Percentiles rank a stretch among this genome's conserved stretches.
These are phyloP conservation scores for Detonula confervacea DNA, from an alignment of 352 stramenopile genomes.

Conservation along the genomic window DNA sequence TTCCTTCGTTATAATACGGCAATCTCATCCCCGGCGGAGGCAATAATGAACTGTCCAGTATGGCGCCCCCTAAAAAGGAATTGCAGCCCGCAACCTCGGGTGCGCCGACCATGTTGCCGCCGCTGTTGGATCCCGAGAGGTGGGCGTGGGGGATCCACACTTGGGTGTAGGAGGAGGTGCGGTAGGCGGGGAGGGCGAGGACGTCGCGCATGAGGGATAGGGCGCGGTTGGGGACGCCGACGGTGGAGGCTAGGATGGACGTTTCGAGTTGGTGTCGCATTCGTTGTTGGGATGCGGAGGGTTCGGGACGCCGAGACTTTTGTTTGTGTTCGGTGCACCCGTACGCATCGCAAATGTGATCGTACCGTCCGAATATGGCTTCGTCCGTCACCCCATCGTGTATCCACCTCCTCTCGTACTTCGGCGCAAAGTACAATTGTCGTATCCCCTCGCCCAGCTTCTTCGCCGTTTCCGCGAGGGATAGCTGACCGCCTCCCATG, in stretches of 20 bases:
- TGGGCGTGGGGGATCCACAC: slow-evolving; percentile 83
- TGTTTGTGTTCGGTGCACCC: not conserved
- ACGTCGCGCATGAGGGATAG: slow-evolving; percentile 80
- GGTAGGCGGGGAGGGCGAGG: slow-evolving; percentile 73
- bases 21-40: slow-evolving; percentile 69
- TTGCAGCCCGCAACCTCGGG: slow-evolving; percentile 75
- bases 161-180: slow-evolving; percentile 79
- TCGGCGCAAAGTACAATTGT: slow-evolving; percentile 76
- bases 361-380: slow-evolving; percentile 35
- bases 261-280: slow-evolving; percentile 52
- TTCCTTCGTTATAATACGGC: slow-evolving; percentile 72
- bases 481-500: too few species aligned
- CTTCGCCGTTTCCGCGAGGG: slow-evolving; percentile 46
- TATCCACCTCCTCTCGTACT: slow-evolving; percentile 69
- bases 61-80: slow-evolving; percentile 77
- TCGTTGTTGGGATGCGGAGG: slow-evolving; percentile 17
- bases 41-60: slow-evolving; percentile 77
- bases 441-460: slow-evolving; percentile 76
- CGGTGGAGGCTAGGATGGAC: slow-evolving; percentile 59
- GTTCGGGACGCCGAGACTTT: slow-evolving; percentile 16
- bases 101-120: slow-evolving; percentile 68
- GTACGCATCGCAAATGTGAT: slow-evolving; percentile 7
- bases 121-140: slow-evolving; percentile 67
- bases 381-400: slow-evolving; percentile 62
- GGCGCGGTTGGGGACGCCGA: slow-evolving; percentile 76